These are phyloP conservation scores for Aspergillus japonicus DNA, from an alignment of 2,329 filamentous ascomycete species.

Conservation along the genomic window DNA sequence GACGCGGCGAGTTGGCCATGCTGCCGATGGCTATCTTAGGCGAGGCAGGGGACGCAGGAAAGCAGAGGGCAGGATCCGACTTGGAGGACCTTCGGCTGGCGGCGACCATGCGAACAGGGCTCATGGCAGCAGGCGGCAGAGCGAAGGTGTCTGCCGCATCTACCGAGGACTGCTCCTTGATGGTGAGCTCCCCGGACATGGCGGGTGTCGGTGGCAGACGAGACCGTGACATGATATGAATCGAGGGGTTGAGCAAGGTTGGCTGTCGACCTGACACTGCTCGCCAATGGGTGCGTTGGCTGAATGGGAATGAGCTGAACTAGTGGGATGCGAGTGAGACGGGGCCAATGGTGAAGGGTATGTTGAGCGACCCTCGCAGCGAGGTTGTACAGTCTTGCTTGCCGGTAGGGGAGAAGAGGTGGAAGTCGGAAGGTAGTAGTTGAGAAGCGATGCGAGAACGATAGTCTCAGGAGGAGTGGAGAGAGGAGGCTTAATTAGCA, in stretches of 20 bases:
- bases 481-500: background rate
- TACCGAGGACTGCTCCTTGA: slow-evolving; percentile 34
- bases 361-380: slow-evolving; percentile 10
- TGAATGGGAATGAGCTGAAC: background rate
- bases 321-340: background rate
- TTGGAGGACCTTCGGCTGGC: slow-evolving; percentile 29
- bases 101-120: slow-evolving; percentile 23
- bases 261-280: background rate
- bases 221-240: slow-evolving; percentile 32
- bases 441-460: background rate
- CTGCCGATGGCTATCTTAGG: slow-evolving; percentile 29
- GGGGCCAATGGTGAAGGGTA: background rate
- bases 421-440: background rate
- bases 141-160: slow-evolving; percentile 36
- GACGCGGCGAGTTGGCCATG: slow-evolving; percentile 26
- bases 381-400: slow-evolving; percentile 9
- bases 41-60: slow-evolving; percentile 36
- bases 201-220: slow-evolving; percentile 38
- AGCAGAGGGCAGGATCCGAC: slow-evolving; percentile 29
- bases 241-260: background rate
- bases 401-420: background rate
- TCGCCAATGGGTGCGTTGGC: background rate
- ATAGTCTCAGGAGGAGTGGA: background rate
- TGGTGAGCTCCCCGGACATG: slow-evolving; percentile 40
- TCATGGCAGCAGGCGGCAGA: slow-evolving; percentile 39